Evolutionary conservation across 768 basidiomycete species (phyloP), one percentile per base, ranked within the genome.

Genomic region (Phaeotremella fagi): DNA sequence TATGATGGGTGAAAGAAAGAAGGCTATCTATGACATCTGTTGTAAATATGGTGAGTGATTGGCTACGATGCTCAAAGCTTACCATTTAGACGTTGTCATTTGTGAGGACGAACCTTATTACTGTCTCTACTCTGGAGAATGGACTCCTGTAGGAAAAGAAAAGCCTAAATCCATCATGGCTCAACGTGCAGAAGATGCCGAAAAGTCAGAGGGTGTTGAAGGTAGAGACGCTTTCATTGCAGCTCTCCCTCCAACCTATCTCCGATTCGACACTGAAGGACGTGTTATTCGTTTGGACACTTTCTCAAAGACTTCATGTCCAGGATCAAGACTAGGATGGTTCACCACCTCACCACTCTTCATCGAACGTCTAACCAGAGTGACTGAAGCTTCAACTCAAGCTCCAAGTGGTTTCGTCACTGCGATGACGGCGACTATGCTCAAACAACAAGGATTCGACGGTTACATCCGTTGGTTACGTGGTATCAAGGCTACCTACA

Each of bases 91-190:
- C 59, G 71, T 88, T 22, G 82, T 88, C 60, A 87, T 87, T 54
- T 82, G 85, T 49, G 87, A 89, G 76, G 87, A 90, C 61, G 87
- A 88, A 72, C 87, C 88, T 3, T 88, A 88, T 72, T 83, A 81
- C 73, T 86, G 87, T 29, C 51, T 63, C 57, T 70, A 54, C 49
- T 54, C 66, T 23, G 69, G 66, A 26, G 59, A 59, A 23, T 71
- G 77, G 5, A 55, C 61, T 3, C 79, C 78, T 4, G 80, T 80
- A 55, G 49, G 52, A 5, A 50, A 38, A 25, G 45, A 59, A 33
- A 48, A 57, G 16, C 45, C 50, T 5, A 52, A 46, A 31, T 55
- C 57, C 5, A 37, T 56, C n/a, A 35, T 66, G 18, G 67, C 58
- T 26, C 56, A 63, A 44, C 46, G 61, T 12, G 35, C 35, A 18